phyloP scores from a whole-genome alignment of 768 basidiomycete genomes.

The Tylopilus intermedius region DNA sequence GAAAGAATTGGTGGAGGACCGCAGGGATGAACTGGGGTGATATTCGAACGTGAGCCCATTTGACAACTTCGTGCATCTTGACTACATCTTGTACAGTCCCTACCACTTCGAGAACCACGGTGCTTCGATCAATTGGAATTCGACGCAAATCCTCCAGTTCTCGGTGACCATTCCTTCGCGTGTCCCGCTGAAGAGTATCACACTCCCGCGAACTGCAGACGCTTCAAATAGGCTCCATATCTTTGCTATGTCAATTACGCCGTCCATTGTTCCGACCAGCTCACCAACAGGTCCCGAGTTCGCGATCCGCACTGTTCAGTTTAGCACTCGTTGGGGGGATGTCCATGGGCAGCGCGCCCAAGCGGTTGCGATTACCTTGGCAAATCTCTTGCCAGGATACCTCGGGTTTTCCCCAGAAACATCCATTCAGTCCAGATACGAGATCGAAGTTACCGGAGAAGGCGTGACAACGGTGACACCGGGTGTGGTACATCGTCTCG shows the following conservation, averaged over 20 bases:
- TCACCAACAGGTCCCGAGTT: slow-evolving; percentile 26
- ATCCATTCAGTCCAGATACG: slow-evolving; percentile 32
- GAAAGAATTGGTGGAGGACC: slow-evolving; percentile 41
- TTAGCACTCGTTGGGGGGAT: slow-evolving; percentile 44
- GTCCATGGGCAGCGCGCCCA: slow-evolving; percentile 37
- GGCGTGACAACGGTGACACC: slow-evolving; percentile 40
- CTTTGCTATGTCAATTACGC: slow-evolving; percentile 42
- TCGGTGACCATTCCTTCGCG: slow-evolving; percentile 42
- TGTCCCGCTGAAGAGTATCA: slow-evolving; percentile 38
- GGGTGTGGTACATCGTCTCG: slow-evolving; percentile 42
- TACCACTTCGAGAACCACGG: slow-evolving; percentile 39
- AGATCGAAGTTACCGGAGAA: slow-evolving; percentile 33
- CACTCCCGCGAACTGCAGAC: slow-evolving; percentile 33
- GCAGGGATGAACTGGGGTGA: slow-evolving; percentile 34
- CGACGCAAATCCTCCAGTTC: slow-evolving; percentile 41
- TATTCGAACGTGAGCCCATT: slow-evolving; percentile 37
- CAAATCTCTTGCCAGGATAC: slow-evolving; percentile 42
- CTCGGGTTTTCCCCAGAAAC: slow-evolving; percentile 22
- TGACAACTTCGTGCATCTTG: background rate
- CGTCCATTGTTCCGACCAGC: slow-evolving; percentile 26
- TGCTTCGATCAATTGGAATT: slow-evolving; percentile 37
- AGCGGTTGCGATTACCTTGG: slow-evolving; percentile 47
- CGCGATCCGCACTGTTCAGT: slow-evolving; percentile 40
- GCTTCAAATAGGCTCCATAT: slow-evolving; percentile 38
- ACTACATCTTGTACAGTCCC: slow-evolving; percentile 31